A percentile compares a stretch with the other conserved stretches of the same genome.
Conservation (phyloP, 2,329 filamentous ascomycete species). For the Neoascochyta sp. region DNA sequence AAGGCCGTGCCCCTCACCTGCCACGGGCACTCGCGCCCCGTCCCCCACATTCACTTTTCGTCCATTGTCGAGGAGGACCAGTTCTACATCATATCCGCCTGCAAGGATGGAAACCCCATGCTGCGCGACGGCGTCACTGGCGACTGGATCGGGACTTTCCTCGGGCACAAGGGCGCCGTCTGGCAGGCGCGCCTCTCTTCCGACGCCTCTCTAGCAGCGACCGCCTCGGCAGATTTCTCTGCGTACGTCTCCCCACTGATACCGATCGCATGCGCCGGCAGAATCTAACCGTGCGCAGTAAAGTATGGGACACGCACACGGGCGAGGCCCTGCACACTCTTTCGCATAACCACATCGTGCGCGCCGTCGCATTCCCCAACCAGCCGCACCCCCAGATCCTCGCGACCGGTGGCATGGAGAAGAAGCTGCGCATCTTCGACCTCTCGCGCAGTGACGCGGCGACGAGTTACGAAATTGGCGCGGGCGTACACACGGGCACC, state of each 20-base stretch:
- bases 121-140: constrained; percentile 93
- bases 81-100: constrained; percentile 90
- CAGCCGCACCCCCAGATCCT: constrained; percentile 74
- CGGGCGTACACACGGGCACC: constrained; percentile 74
- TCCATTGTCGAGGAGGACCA: constrained; percentile 74
- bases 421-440: constrained; percentile 93
- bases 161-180: constrained; percentile 96
- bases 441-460: constrained; percentile 58
- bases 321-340: constrained; percentile 85
- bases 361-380: constrained; percentile 77
- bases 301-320: constrained; percentile 95
- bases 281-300: constrained; percentile 53
- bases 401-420: constrained; percentile 92
- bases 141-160: constrained; percentile 78
- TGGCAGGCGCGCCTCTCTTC: constrained; percentile 92
- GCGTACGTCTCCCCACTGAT: constrained; percentile 66
- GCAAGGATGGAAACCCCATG: constrained; percentile 98
- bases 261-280: too few relatives aligned
- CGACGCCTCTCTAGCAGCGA: constrained; percentile 83
- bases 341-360: constrained; percentile 91
- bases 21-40: constrained; percentile 88
- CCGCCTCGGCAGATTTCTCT: constrained; percentile 92
- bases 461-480: constrained; percentile 78
- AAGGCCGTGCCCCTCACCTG: constrained; percentile 85
- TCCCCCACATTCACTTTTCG: constrained; percentile 89